Conservation (phyloP, 139 green algal species). For the Medakamo hakoo region DNA sequence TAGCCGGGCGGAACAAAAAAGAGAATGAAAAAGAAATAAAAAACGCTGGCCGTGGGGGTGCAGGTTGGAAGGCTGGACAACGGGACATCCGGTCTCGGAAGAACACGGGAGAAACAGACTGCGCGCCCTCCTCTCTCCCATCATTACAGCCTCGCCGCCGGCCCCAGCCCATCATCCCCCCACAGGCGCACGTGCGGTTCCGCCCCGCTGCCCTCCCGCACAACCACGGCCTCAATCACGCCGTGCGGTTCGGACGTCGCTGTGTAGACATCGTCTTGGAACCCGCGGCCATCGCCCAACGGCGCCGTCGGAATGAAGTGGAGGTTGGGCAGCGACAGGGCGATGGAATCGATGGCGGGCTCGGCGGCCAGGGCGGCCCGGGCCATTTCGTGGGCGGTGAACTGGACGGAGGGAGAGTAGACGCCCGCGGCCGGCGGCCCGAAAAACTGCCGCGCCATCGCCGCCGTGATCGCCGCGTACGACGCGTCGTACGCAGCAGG, state of each 20-base stretch:
- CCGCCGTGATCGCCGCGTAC: conserved; percentile 18
- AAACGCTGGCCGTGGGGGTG: too few species aligned
- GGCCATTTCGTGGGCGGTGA: conserved; percentile 80
- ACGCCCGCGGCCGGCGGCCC: conserved; percentile 63
- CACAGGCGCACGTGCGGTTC: conserved; percentile 12
- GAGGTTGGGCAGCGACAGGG: conserved; percentile 89
- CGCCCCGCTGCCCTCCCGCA: conserved; percentile 15
- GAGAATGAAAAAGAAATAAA: neutral
- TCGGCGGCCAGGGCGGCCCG: conserved; percentile 29
- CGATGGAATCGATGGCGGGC: conserved; percentile 54
- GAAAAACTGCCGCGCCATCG: conserved; percentile 52
- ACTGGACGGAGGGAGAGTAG: conserved; percentile 81
- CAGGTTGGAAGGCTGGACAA: neutral
- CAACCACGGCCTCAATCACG: conserved; percentile 66
- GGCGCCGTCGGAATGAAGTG: conserved; percentile 81
- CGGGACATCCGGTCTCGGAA: too few species aligned
- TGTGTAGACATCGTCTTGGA: conserved; percentile 89
- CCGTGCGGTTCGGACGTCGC: conserved; percentile 84
- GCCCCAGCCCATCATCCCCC: neutral
- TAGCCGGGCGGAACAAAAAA: too few species aligned
- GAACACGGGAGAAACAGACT: too few species aligned
- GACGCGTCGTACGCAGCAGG: conserved; percentile 27
- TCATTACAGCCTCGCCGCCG: neutral
- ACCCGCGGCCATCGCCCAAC: conserved; percentile 39
- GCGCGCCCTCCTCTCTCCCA: too few species aligned